Percentiles rank a stretch among this genome's conserved stretches.
These are phyloP conservation scores for Claviceps sp. DNA, from an alignment of 2,329 filamentous ascomycete genomes.

Conservation along the genomic window DNA sequence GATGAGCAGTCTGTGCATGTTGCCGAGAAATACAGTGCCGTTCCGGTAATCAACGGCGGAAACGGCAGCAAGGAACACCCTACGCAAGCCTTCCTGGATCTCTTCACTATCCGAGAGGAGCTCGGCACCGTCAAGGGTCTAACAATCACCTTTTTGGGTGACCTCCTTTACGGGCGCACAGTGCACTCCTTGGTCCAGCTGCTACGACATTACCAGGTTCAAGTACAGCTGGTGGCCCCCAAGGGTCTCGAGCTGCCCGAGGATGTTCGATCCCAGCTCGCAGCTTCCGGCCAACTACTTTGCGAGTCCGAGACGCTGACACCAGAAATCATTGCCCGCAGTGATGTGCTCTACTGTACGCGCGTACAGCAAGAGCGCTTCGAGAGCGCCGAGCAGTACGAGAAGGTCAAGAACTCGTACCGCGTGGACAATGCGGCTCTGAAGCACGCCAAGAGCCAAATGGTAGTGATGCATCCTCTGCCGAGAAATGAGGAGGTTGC, in stretches of 20 bases:
- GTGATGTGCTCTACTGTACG: slow-evolving; percentile 93
- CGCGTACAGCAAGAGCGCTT: slow-evolving; percentile 95
- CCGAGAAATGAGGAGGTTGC: slow-evolving; percentile 87
- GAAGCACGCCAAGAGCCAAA: slow-evolving; percentile 80
- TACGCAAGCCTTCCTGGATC: slow-evolving; percentile 91
- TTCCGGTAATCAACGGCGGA: slow-evolving; percentile 92
- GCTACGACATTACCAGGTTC: slow-evolving; percentile 88
- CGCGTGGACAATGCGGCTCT: slow-evolving; percentile 82
- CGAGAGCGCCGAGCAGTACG: slow-evolving; percentile 65
- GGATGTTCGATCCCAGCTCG: slow-evolving; percentile 59
- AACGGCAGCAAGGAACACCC: slow-evolving; percentile 95
- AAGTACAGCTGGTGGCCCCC: slow-evolving; percentile 82
- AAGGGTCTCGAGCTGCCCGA: slow-evolving; percentile 62
- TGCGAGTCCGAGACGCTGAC: slow-evolving; percentile 67
- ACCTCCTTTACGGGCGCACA: slow-evolving; percentile 83
- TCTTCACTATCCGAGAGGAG: slow-evolving; percentile 97
- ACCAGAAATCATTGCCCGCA: slow-evolving; percentile 70
- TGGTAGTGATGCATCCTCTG: slow-evolving; percentile 91
- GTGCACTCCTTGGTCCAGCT: slow-evolving; percentile 93
- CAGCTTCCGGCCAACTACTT: slow-evolving; percentile 61
- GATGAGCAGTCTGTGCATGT: slow-evolving; percentile 66
- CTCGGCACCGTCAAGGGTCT: slow-evolving; percentile 88
- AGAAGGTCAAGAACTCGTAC: slow-evolving; percentile 77
- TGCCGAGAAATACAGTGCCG: slow-evolving; percentile 74
- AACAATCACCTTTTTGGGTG: slow-evolving; percentile 90